Base-by-base conservation (phyloP, 225 moss, liverwort and hornwort genomes). In the Pleurozium schreberi region DNA sequence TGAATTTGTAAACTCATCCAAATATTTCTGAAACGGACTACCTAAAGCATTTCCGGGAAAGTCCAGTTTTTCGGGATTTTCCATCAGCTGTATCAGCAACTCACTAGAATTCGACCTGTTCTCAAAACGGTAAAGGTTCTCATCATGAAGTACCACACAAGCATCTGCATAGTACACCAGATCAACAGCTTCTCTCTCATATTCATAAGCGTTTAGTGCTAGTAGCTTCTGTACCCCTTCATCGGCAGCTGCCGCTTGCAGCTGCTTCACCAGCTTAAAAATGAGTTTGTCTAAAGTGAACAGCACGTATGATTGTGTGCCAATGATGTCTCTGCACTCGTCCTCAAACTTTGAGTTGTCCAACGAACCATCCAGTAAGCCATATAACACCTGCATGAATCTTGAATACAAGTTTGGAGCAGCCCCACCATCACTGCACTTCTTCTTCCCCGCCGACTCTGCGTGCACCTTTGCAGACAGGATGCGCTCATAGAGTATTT, bases 241-340 rank as follows among this genome's bases (percentile, higher is more conserved):
- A 84, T 99, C 96, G 13, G 96, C 91, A 55, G 94, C 93, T 83
- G 94, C 96, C 64, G 94, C 93, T 94, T 97, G 97, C 28, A 99
- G 92, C 93, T 99, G 97, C 92, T 99, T 99, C 92, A 97, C 97
- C 81, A 99, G 90, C 92, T 99, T 99, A 67, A 96, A 99, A 66
- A 99, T 96, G 65, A 99, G 93, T 88, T 97, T 96, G 93, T 99
- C 98, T 18, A 99, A 86, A 33, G 98, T 97, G 84, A 97, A 99
- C 58, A 99, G 87, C 65, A 97, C 91, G 91, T 96, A 99, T 20
- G 98, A 99, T 82, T 99, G 98, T 45, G 96, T 99, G 58, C 96
- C 97, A 62, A 99, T 97, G 82, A 97, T 96, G 70, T 96, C 94
- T 78, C 97, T 93, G 89, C 98, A 99, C 86, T 97, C 96, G 89